Conservation (phyloP, 306 rosid genomes). For the Elaeagnus macrophylla region DNA sequence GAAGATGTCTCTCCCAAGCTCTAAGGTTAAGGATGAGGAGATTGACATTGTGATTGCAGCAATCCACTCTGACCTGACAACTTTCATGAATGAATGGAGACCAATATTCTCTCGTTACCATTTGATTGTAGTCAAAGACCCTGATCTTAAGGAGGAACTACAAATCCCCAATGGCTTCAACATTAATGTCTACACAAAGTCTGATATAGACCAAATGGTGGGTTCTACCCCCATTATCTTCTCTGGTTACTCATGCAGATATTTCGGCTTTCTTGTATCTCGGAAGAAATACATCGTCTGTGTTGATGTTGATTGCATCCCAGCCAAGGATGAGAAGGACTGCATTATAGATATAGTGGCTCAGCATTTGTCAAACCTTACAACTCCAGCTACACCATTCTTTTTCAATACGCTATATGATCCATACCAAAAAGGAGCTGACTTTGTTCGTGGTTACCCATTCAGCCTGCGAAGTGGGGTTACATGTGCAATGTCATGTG, state of each 20-base stretch:
- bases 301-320: slow-evolving; percentile 84
- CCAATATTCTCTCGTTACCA: slow-evolving; percentile 66
- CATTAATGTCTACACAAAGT: slow-evolving; percentile 43
- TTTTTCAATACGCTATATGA: slow-evolving; percentile 94
- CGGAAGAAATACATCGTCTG: slow-evolving; percentile 76
- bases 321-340: slow-evolving; percentile 61
- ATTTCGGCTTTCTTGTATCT: slow-evolving; percentile 79
- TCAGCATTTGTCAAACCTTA: slow-evolving; percentile 71
- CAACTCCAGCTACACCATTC: slow-evolving; percentile 97
- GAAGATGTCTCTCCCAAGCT: slow-evolving; percentile 60
- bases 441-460: slow-evolving; percentile 98
- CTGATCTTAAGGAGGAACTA: slow-evolving; percentile 72
- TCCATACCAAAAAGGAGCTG: slow-evolving; percentile 85
- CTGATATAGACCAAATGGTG: slow-evolving; percentile 57
- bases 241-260: slow-evolving; percentile 92
- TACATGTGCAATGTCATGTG: slow-evolving; percentile 76
- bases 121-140: slow-evolving; percentile 79
- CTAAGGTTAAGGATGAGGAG: slow-evolving; percentile 37
- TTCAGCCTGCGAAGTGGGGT: slow-evolving; percentile 89
- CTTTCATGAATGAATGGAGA: slow-evolving; percentile 76
- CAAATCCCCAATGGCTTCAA: slow-evolving; percentile 64
- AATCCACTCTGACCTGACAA: slow-evolving; percentile 51
- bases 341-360: slow-evolving; percentile 51
- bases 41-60: slow-evolving; percentile 90
- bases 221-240: slow-evolving; percentile 68